Base-by-base conservation (phyloP, 2,329 filamentous ascomycete species). In the Aspergillus intermedius region DNA sequence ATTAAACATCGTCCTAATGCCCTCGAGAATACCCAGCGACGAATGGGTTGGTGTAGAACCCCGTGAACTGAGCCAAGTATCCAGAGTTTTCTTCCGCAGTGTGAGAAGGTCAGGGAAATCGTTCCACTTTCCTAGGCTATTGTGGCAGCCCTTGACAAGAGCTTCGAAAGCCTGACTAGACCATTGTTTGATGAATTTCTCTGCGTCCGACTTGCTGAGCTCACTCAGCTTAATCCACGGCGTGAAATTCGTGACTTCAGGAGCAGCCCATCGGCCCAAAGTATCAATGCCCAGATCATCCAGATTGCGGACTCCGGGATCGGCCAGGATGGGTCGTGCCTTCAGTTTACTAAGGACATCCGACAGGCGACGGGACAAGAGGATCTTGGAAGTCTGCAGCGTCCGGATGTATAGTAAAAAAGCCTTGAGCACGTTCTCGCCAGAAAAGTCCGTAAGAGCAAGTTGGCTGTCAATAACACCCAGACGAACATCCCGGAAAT, bases 191-290 rank as follows among this genome's bases (percentile, higher is more conserved):
- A 88, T 75, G 66, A 81, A 81, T 2, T 81, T 77, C 39, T 77
- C 76, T 1, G 81, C 80, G 51, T 82, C 77, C 21, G 74, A 69
- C 17, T 78, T 80, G 21, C 83, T 79, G 4, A 88, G 67, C 55
- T 93, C 87, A 55, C 91, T 88, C 58, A 94, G 84, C 25, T 87
- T 83, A 32, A 94, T 87, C 72, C 89, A 95, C 0, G 91, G 91
- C 1, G 84, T 91, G 63, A 94, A 96, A 55, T 86, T 86, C 42
- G 81, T 81, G 39, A 95, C 87, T 51, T 94, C 88, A 6, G 90
- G 83, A 15, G 86, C 79, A 53, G 93, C 87, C 87, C 90, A 95
- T 17, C 78, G 78, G 54, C 84, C 82, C 60, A 88, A 83, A 8
- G 93, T 71, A 61, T 95, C 89, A 22, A 96, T 72, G 32, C 87